These are phyloP conservation scores for Pterocarpus santalinus DNA, from an alignment of 306 rosid genomes.

Conservation along the genomic window DNA sequence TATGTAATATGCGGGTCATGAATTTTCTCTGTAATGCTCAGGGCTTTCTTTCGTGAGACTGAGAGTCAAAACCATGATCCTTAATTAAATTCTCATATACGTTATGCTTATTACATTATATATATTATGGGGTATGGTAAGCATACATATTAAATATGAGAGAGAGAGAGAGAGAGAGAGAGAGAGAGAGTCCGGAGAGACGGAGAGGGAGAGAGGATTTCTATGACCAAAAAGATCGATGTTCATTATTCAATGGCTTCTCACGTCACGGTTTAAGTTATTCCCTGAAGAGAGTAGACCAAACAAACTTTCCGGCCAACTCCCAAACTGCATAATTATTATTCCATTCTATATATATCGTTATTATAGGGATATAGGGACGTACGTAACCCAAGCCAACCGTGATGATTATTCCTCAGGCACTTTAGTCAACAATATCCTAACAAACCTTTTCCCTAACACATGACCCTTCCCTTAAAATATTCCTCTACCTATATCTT, in stretches of 20 bases:
- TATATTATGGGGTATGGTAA: background rate
- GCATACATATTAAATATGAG: background rate
- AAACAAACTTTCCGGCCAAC: slow-evolving; percentile 73
- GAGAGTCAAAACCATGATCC: too few relatives aligned
- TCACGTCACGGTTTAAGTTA: slow-evolving; percentile 59
- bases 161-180: too few relatives aligned
- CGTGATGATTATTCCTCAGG: slow-evolving; percentile 64
- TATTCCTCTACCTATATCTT: background rate
- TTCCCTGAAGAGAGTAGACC: slow-evolving; percentile 58
- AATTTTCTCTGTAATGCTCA: too few relatives aligned
- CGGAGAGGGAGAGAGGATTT: too few relatives aligned
- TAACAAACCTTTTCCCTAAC: slow-evolving; percentile 51
- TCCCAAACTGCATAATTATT: slow-evolving; percentile 40
- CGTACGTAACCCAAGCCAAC: slow-evolving; percentile 61
- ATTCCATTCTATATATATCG: slow-evolving; percentile 25
- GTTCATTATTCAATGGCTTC: slow-evolving; percentile 41
- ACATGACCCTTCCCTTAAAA: background rate
- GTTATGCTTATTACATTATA: too few relatives aligned
- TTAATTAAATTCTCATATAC: too few relatives aligned
- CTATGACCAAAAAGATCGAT: background rate
- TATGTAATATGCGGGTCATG: too few relatives aligned
- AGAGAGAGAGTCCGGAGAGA: too few relatives aligned
- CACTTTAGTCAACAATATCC: slow-evolving; percentile 68
- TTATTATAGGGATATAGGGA: too few relatives aligned
- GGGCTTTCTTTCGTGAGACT: too few relatives aligned